Percentiles rank a stretch among this genome's conserved stretches.
Evolutionary conservation across 768 basidiomycete species (phyloP).

Genomic region (Trametes elegans): DNA sequence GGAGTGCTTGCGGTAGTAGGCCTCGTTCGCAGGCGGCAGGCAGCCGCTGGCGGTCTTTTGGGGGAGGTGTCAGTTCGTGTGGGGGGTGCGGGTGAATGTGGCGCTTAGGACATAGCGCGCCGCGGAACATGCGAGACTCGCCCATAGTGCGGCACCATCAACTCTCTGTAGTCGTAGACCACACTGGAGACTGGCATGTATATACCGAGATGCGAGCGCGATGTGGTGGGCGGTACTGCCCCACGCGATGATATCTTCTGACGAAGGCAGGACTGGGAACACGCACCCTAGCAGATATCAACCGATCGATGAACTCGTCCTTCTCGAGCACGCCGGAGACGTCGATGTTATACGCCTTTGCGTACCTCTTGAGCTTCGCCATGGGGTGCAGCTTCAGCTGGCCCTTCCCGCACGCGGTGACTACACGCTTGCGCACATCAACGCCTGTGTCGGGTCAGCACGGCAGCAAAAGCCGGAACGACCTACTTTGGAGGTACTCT

Average conservation of each 20-base stretch:
- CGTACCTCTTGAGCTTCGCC: conserved; percentile 65
- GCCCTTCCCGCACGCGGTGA: conserved; percentile 63
- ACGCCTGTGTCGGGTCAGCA: not conserved
- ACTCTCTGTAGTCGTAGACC: too few species aligned
- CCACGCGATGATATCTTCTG: too few species aligned
- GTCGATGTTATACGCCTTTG: conserved; percentile 65
- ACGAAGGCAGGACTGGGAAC: not conserved
- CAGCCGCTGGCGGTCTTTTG: conserved; percentile 59
- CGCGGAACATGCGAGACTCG: too few species aligned
- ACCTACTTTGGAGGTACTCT: conserved; percentile 60
- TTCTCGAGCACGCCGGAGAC: conserved; percentile 68
- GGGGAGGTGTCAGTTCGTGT: not conserved
- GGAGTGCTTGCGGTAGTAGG: conserved; percentile 60
- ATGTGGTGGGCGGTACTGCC: too few species aligned
- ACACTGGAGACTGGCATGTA: too few species aligned
- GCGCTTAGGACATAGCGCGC: too few species aligned
- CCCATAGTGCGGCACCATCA: too few species aligned
- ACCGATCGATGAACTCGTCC: conserved; percentile 70
- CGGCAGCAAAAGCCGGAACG: not conserved
- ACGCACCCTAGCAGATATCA: conserved; percentile 47
- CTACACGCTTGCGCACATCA: conserved; percentile 35
- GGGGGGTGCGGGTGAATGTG: not conserved
- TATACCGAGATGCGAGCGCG: too few species aligned
- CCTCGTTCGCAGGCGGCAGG: conserved; percentile 56
- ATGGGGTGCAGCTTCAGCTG: conserved; percentile 57